phyloP scores from a whole-genome alignment of 768 basidiomycete genomes.

The Macrolepiota albuminosa region DNA sequence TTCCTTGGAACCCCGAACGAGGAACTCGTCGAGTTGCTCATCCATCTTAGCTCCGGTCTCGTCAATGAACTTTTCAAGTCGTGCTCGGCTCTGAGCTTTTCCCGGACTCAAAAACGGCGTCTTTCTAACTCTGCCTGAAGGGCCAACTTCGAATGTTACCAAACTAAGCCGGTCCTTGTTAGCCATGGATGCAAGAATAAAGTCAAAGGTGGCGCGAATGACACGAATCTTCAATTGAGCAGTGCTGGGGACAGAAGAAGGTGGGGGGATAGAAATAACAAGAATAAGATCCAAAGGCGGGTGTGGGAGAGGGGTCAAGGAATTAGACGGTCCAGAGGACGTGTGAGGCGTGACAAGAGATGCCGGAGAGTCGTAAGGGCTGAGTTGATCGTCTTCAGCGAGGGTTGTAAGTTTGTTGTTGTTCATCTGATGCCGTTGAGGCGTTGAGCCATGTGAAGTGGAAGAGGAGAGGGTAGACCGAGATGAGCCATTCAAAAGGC shows the following conservation, averaged over 20 bases:
- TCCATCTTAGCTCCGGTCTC: slow-evolving; percentile 47
- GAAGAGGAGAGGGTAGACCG: slow-evolving; percentile 72
- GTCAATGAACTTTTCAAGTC: slow-evolving; percentile 77
- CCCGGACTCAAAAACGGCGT: slow-evolving; percentile 88
- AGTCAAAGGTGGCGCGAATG: slow-evolving; percentile 84
- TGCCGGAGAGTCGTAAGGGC: slow-evolving; percentile 52
- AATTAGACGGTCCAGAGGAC: slow-evolving; percentile 73
- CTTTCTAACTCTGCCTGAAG: slow-evolving; percentile 77
- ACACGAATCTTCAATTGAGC: slow-evolving; percentile 85
- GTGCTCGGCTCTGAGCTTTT: slow-evolving; percentile 58
- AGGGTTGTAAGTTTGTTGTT: slow-evolving; percentile 56
- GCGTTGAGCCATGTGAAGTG: slow-evolving; percentile 62
- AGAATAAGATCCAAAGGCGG: slow-evolving; percentile 90
- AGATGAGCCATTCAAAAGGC: slow-evolving; percentile 60
- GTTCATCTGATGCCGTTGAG: slow-evolving; percentile 29
- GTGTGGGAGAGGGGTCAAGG: slow-evolving; percentile 76
- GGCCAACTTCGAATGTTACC: slow-evolving; percentile 90
- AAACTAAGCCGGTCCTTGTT: slow-evolving; percentile 79
- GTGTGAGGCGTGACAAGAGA: slow-evolving; percentile 66
- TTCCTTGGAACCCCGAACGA: slow-evolving; percentile 74
- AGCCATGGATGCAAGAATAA: slow-evolving; percentile 73
- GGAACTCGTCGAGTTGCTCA: slow-evolving; percentile 43
- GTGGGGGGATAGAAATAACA: slow-evolving; percentile 81
- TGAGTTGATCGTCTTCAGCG: slow-evolving; percentile 67
- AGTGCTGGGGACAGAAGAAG: slow-evolving; percentile 66